Conservation (phyloP, 2,329 filamentous ascomycete genomes). For the Cladosporium sp. region DNA sequence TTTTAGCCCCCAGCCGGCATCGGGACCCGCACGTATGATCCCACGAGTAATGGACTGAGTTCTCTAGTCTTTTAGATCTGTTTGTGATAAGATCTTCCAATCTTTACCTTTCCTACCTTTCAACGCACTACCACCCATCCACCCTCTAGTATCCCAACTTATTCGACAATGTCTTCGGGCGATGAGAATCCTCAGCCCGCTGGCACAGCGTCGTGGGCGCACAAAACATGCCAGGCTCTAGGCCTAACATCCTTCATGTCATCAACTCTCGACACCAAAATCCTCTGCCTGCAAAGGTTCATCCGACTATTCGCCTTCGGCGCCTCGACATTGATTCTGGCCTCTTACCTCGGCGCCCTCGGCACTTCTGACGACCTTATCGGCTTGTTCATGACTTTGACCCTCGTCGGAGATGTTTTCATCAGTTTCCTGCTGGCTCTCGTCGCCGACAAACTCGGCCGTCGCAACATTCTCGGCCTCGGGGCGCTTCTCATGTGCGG, state of each 20-base stretch:
- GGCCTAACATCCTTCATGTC: conserved; percentile 42
- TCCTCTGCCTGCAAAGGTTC: conserved; percentile 57
- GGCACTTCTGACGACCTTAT: conserved; percentile 28
- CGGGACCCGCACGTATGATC: too few relatives aligned
- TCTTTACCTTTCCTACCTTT: background rate
- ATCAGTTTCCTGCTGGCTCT: conserved; percentile 29
- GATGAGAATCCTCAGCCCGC: too few relatives aligned
- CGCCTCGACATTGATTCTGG: conserved; percentile 32
- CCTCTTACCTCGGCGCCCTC: conserved; percentile 27
- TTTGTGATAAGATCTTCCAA: background rate
- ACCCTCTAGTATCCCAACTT: too few relatives aligned
- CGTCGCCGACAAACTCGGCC: conserved; percentile 28
- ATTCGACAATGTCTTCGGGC: too few relatives aligned
- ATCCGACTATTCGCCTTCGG: conserved; percentile 63
- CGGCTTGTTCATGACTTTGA: conserved; percentile 34
- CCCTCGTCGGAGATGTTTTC: conserved; percentile 29
- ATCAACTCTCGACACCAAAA: conserved; percentile 49
- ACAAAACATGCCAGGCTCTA: conserved; percentile 33
- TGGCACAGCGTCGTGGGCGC: background rate
- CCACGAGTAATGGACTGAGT: too few relatives aligned
- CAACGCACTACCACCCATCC: background rate
- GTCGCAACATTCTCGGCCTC: conserved; percentile 25
- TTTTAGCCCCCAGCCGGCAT: too few relatives aligned
- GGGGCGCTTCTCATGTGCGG: conserved; percentile 28
- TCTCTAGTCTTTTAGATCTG: background rate